Evolutionary conservation across 495 filamentous ascomycete species (phyloP).

Genomic region (Penicillium fimorum): DNA sequence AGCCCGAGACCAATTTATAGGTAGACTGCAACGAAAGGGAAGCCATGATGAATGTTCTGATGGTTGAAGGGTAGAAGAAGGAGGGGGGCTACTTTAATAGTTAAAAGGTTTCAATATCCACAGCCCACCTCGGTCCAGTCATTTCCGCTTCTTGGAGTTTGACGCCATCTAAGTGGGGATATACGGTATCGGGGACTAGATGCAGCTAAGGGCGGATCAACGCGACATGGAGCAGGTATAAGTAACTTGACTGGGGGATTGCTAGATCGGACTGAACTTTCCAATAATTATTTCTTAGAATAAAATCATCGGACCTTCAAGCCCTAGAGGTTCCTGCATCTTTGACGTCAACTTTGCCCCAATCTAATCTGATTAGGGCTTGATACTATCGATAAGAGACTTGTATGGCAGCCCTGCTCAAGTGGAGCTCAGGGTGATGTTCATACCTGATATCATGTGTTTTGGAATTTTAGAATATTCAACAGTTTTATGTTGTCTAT

Average conservation of each 20-base stretch:
- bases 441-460: not conserved
- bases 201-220: conserved; percentile 14
- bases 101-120: conserved; percentile 5
- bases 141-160: conserved; percentile 12
- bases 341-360: conserved; percentile 4
- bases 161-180: conserved; percentile 20
- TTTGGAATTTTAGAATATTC: not conserved
- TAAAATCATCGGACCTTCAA: not conserved
- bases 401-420: not conserved
- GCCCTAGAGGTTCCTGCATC: not conserved
- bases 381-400: conserved; percentile 6
- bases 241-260: not conserved
- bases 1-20: conserved; percentile 70
- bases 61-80: not conserved
- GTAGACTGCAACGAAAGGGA: conserved; percentile 60
- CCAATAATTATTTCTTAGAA: not conserved
- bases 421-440: not conserved
- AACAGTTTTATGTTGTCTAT: not conserved
- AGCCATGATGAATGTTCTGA: conserved; percentile 46
- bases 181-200: not conserved
- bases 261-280: not conserved
- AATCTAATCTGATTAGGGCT: conserved; percentile 11
- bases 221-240: conserved; percentile 9
- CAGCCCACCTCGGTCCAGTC: conserved; percentile 19
- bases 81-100: conserved; percentile 4